Base-by-base conservation (phyloP, 75 land plant genomes). In the Adiantum capillusveneris region DNA sequence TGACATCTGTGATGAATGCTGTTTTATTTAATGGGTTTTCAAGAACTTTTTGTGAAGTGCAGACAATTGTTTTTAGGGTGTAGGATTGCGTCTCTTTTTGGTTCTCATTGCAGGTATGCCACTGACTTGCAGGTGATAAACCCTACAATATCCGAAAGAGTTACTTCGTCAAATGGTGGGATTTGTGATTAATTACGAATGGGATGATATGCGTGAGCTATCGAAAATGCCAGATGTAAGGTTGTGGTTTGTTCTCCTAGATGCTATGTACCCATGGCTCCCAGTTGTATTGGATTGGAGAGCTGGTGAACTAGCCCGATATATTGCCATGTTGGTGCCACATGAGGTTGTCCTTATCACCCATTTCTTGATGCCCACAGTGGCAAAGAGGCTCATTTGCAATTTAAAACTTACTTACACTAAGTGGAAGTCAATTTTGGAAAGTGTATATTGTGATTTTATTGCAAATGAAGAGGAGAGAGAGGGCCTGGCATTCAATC, bases 271-370 rank as follows among this genome's bases (percentile, higher is more conserved):
- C 58, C 96, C 96, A 16, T 90, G 96, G 96, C 63, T 85, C 17
- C 87, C 96, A 25, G 76, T 90, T 29, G 73, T 81, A 14, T 48
- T 90, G 52, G 96, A 90, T 56, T 90, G 96, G 96, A 59, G 96
- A 53, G 90, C 79, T 24, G 96, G 96, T 9, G 96, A 90, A 69
- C 86, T 90, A 58, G 86, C 96, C 28, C 81, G 96, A 6, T 90
- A 85, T 74, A 84, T 87, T 29, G 90, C 96, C 49, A 90, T 90
- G 96, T 72, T 90, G 5, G 96, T 90, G 34, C 96, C 96, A 58
- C 90, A 90, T 64, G 86, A 88, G 88, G 94, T 88, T 46, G 5
- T n/a, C 14, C 17, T 49, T 0, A 46, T n/a, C n/a, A n/a, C n/a
- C n/a, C n/a, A n/a, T n/a, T n/a, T n/a, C n/a, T n/a, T n/a, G n/a